Conservation (phyloP, 139 green algal genomes). For the Closterium sp. region DNA sequence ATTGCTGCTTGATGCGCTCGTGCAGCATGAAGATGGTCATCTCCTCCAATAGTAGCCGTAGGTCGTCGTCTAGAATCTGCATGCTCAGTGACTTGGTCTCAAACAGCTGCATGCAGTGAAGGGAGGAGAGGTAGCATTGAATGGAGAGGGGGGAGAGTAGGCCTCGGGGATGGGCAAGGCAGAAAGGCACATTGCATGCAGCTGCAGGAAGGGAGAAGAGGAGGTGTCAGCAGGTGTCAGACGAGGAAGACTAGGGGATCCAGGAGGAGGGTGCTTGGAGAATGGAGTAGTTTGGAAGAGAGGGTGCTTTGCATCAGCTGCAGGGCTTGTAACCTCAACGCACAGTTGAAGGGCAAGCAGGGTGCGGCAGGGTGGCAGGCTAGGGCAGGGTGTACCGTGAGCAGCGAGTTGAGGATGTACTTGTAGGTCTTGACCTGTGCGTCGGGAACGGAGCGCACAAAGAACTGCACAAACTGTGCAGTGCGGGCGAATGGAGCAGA, state of each 20-base stretch:
- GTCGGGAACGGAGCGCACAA: background rate
- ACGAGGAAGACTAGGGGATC: background rate
- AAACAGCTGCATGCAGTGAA: background rate
- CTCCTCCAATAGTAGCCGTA: slow-evolving; percentile 55
- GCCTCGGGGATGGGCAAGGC: background rate
- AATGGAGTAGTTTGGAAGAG: background rate
- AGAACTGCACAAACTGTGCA: background rate
- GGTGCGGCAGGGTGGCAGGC: background rate
- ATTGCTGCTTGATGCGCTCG: slow-evolving; percentile 51
- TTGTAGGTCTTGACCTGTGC: background rate
- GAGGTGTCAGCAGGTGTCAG: background rate
- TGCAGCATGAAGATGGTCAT: slow-evolving; percentile 74
- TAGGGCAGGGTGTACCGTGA: background rate
- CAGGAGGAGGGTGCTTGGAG: background rate
- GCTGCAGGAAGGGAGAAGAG: background rate
- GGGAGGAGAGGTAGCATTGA: background rate
- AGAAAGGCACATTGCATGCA: background rate
- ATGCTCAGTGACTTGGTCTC: background rate
- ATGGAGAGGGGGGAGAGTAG: background rate
- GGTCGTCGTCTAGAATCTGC: slow-evolving; percentile 39
- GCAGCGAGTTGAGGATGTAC: background rate
- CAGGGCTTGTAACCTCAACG: background rate
- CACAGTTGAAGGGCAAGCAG: background rate
- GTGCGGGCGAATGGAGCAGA: background rate
- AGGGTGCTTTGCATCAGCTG: background rate